These are phyloP conservation scores for Suillus subluteus DNA, from an alignment of 768 basidiomycete genomes.

Conservation along the genomic window DNA sequence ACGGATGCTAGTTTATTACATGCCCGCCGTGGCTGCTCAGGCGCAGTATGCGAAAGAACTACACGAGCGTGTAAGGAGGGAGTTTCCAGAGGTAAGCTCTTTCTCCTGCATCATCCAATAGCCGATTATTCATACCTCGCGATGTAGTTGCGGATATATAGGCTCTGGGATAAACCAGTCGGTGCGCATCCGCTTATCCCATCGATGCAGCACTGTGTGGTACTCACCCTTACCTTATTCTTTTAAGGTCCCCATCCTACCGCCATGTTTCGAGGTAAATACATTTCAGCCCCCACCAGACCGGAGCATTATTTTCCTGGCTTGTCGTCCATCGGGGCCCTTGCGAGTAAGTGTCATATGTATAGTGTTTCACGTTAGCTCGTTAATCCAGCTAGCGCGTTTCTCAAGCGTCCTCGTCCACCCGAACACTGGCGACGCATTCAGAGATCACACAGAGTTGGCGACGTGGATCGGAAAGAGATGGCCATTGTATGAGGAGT, in stretches of 20 bases:
- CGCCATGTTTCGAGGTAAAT: slow-evolving; percentile 75
- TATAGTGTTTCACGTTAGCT: neutral
- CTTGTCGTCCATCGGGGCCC: slow-evolving; percentile 70
- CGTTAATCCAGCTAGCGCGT: slow-evolving; percentile 6
- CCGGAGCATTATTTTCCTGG: slow-evolving; percentile 70
- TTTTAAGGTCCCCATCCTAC: slow-evolving; percentile 64
- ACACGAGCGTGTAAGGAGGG: slow-evolving; percentile 61
- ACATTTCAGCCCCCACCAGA: slow-evolving; percentile 68
- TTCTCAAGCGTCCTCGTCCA: slow-evolving; percentile 60
- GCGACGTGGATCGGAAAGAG: slow-evolving; percentile 68
- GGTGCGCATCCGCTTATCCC: slow-evolving; percentile 41
- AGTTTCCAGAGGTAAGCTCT: slow-evolving; percentile 65
- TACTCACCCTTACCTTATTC: neutral
- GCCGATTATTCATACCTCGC: slow-evolving; percentile 5
- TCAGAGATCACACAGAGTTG: slow-evolving; percentile 65
- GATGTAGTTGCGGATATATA: slow-evolving; percentile 60
- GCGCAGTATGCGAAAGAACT: slow-evolving; percentile 54
- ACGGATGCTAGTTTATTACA: slow-evolving; percentile 61
- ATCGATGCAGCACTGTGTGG: slow-evolving; percentile 2
- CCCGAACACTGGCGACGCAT: slow-evolving; percentile 63
- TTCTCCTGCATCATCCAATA: neutral
- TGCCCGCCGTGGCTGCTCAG: slow-evolving; percentile 48
- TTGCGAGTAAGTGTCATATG: slow-evolving; percentile 56
- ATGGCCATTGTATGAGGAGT: slow-evolving; percentile 55
- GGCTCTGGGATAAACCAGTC: slow-evolving; percentile 63